Percentiles rank a stretch among this genome's conserved stretches.
phyloP scores from a whole-genome alignment of 139 green algal species.

The Chlamydomonas asymmetrica region DNA sequence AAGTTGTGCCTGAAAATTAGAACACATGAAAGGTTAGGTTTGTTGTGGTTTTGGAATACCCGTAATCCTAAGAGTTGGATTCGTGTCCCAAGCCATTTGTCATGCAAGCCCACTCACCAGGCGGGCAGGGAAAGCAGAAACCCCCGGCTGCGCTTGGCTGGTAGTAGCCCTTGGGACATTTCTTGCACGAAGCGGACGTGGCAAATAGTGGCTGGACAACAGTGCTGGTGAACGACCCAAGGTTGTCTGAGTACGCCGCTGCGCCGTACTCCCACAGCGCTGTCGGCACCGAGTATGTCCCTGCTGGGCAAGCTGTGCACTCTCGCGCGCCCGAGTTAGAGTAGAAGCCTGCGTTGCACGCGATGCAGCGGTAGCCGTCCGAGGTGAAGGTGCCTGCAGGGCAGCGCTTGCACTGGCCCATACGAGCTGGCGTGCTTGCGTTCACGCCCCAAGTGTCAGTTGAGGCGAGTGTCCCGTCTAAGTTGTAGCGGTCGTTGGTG shows the following conservation, averaged over 20 bases:
- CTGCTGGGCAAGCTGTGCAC: slow-evolving; percentile 19
- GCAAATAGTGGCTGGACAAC: too few relatives aligned
- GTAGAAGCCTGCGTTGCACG: slow-evolving; percentile 15
- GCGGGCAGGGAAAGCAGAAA: slow-evolving; percentile 18
- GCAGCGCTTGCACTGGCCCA: slow-evolving; percentile 20
- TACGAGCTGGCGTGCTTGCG: too few relatives aligned
- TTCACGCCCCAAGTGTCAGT: too few relatives aligned
- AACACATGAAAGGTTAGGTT: too few relatives aligned
- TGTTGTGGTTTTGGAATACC: too few relatives aligned
- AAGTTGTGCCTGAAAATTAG: too few relatives aligned
- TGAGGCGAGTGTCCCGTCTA: too few relatives aligned
- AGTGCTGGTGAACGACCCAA: too few relatives aligned
- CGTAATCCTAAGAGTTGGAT: too few relatives aligned
- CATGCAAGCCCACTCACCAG: slow-evolving; percentile 22
- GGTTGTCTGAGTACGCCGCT: too few relatives aligned
- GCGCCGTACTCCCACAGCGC: too few relatives aligned
- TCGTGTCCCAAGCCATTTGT: too few relatives aligned
- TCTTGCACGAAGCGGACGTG: neutral
- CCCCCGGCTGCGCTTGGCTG: slow-evolving; percentile 18
- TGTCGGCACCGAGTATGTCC: neutral
- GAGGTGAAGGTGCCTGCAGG: slow-evolving; percentile 11
- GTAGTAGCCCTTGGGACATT: slow-evolving; percentile 20
- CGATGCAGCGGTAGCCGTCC: slow-evolving; percentile 27
- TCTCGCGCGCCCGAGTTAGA: slow-evolving; percentile 11
- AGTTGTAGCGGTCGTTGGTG: slow-evolving; percentile 21